Percentiles rank a stretch among this genome's conserved stretches.
Conservation (phyloP, 371 early-diverging fungal species). For the Nematocida homosporus region DNA sequence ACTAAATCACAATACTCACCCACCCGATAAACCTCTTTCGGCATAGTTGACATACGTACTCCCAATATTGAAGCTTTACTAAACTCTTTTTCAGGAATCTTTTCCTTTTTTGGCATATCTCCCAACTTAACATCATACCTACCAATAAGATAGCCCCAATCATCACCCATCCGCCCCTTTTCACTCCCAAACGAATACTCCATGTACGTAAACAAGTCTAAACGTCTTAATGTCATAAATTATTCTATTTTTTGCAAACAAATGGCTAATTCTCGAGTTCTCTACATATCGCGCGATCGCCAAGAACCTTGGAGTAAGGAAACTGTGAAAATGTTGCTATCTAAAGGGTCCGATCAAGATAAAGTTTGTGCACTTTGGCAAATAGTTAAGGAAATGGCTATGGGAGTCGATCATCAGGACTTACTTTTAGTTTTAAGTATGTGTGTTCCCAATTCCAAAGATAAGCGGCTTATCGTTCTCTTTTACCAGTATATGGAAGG, state of each 20-base stretch:
- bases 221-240: neutral
- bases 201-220: neutral
- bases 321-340: constrained; percentile 3
- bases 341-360: constrained; percentile 30
- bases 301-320: constrained; percentile 20
- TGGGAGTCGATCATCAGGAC: constrained; percentile 49
- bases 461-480: constrained; percentile 63
- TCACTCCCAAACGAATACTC: neutral
- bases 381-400: constrained; percentile 46
- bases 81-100: neutral
- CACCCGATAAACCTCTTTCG: constrained; percentile 8
- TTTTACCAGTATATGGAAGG: constrained; percentile 66
- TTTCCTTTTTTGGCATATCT: neutral
- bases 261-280: constrained; percentile 21
- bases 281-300: constrained; percentile 39
- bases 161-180: too few relatives aligned
- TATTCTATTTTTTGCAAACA: constrained; percentile 32
- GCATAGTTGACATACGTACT: neutral
- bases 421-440: constrained; percentile 46
- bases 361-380: constrained; percentile 46
- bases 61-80: constrained; percentile 20
- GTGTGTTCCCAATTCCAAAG: constrained; percentile 38
- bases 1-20: constrained; percentile 16
- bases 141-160: neutral
- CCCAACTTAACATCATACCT: too few relatives aligned